Percentiles rank a stretch among this genome's conserved stretches.
Evolutionary conservation across 2,329 filamentous ascomycete genomes (phyloP).

Genomic region (Pseudogymnoascus sp.): DNA sequence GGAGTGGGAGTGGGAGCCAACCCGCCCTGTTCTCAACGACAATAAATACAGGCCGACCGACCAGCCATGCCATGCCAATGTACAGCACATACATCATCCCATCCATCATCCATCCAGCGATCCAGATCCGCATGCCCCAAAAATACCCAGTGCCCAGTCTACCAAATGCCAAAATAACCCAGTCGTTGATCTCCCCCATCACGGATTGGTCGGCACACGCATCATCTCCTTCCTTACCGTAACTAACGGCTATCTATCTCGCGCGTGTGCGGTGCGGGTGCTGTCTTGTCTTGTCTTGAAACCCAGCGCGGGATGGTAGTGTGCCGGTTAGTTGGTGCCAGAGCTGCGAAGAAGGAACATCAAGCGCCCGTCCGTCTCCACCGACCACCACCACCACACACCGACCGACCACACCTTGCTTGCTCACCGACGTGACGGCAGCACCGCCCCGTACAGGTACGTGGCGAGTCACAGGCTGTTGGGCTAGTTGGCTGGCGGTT

Average conservation of each 20-base stretch:
- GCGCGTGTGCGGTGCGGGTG: not conserved
- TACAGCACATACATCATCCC: not conserved
- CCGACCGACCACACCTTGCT: not conserved
- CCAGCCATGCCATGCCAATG: not conserved
- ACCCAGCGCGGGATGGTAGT: not conserved
- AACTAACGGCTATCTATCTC: not conserved
- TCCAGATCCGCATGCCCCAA: not conserved
- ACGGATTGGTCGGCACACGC: not conserved
- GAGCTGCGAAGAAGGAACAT: not conserved
- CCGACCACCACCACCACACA: not conserved
- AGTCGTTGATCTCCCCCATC: not conserved
- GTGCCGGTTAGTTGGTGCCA: not conserved
- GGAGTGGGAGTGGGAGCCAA: not conserved
- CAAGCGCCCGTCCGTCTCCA: not conserved
- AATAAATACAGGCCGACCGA: not conserved
- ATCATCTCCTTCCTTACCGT: too few relatives aligned
- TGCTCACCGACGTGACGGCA: not conserved
- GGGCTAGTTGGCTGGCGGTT: not conserved
- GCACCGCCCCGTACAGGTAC: not conserved
- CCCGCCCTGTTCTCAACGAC: not conserved
- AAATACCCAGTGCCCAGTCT: not conserved
- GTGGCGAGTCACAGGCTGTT: not conserved
- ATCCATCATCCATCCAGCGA: not conserved
- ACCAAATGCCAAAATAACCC: not conserved
- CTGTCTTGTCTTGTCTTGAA: not conserved